Percentiles rank a stretch among this genome's conserved stretches.
These are phyloP conservation scores for Ramularia endophylla DNA, from an alignment of 2,329 filamentous ascomycete species.

Conservation along the genomic window DNA sequence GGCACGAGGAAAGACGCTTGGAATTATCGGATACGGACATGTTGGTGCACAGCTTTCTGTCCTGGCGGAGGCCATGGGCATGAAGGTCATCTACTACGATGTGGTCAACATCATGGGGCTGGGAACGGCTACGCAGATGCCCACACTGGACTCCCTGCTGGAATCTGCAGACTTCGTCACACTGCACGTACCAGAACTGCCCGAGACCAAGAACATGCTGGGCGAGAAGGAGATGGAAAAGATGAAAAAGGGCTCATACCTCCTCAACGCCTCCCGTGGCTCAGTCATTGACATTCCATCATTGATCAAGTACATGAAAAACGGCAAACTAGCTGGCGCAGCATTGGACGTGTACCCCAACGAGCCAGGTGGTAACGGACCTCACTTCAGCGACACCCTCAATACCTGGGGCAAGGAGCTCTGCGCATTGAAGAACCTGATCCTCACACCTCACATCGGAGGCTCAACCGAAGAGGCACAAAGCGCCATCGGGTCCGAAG, in stretches of 20 bases:
- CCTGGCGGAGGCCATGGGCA: constrained; percentile 93
- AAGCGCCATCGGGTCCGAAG: constrained; percentile 90
- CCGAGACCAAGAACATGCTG: constrained; percentile 92
- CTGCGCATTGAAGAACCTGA: constrained; percentile 79
- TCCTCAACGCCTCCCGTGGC: constrained; percentile 94
- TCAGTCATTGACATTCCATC: constrained; percentile 92
- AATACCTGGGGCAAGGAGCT: constrained; percentile 85
- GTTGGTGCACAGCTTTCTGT: constrained; percentile 96
- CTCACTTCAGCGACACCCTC: constrained; percentile 82
- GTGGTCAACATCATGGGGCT: constrained; percentile 90
- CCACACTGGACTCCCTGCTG: constrained; percentile 70
- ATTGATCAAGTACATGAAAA: constrained; percentile 78
- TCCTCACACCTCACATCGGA: constrained; percentile 93
- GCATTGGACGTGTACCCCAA: constrained; percentile 96
- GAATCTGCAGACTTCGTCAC: constrained; percentile 84
- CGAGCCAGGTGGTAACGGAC: constrained; percentile 88
- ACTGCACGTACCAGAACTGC: constrained; percentile 86
- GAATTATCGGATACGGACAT: constrained; percentile 94
- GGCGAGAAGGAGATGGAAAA: constrained; percentile 68
- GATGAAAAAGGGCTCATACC: constrained; percentile 90
- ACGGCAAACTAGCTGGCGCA: constrained; percentile 82
- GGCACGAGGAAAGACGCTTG: constrained; percentile 93
- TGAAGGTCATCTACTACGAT: constrained; percentile 97
- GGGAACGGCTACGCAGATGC: constrained; percentile 79
- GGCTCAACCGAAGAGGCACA: constrained; percentile 98